A percentile compares a stretch with the other conserved stretches of the same genome.
Evolutionary conservation across 2,329 filamentous ascomycete species (phyloP).

Genomic region (Lecanicillium sp.): DNA sequence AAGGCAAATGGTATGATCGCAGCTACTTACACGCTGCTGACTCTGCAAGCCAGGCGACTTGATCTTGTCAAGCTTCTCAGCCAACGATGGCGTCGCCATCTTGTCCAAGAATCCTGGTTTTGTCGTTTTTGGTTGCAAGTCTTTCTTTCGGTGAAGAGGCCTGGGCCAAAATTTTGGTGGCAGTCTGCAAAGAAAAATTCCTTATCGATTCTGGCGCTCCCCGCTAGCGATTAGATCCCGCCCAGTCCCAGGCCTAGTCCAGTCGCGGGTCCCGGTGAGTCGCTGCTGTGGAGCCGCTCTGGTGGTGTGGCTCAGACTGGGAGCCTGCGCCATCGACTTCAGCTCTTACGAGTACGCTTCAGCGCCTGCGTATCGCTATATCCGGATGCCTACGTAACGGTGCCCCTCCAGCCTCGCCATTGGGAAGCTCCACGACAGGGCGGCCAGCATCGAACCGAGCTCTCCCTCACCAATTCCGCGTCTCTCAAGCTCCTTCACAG

Average conservation of each 20-base stretch:
- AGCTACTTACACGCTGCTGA: slow-evolving; percentile 76
- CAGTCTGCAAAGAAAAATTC: slow-evolving; percentile 12
- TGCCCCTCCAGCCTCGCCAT: slow-evolving; percentile 20
- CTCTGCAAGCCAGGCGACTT: slow-evolving; percentile 93
- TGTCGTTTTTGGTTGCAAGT: slow-evolving; percentile 13
- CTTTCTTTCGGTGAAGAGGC: slow-evolving; percentile 3
- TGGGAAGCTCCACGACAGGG: slow-evolving; percentile 15
- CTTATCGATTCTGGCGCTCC: slow-evolving; percentile 13
- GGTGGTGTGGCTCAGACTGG: no score
- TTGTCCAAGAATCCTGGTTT: slow-evolving; percentile 17
- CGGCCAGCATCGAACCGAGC: background rate
- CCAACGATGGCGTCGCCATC: slow-evolving; percentile 50
- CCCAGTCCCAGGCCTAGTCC: no score
- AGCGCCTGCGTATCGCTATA: slow-evolving; percentile 26
- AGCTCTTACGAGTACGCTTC: no score
- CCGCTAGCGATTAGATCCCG: slow-evolving; percentile 12
- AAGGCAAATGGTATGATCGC: no score
- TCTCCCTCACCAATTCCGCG: slow-evolving; percentile 1
- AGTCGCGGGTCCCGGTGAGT: no score
- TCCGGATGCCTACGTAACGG: slow-evolving; percentile 13
- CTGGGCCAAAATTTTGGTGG: slow-evolving; percentile 9
- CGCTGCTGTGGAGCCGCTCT: no score
- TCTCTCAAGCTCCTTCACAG: slow-evolving; percentile 1
- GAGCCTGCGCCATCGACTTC: no score
- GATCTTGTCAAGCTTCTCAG: slow-evolving; percentile 95